These are phyloP conservation scores for Dryadomyces sulphureus DNA, from an alignment of 2,329 filamentous ascomycete genomes.

Conservation along the genomic window DNA sequence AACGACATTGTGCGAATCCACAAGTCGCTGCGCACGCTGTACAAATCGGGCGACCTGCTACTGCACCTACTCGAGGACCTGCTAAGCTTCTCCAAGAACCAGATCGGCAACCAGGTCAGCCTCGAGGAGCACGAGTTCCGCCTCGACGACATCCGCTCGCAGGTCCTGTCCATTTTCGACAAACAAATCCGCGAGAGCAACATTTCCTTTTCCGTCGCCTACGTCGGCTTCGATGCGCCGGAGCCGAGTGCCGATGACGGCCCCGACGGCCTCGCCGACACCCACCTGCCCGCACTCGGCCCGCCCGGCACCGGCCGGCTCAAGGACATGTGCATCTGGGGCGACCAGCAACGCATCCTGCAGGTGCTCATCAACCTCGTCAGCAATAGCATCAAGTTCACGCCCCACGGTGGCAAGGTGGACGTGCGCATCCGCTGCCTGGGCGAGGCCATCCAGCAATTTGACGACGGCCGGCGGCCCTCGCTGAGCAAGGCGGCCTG, in stretches of 20 bases:
- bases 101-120: conserved; percentile 71
- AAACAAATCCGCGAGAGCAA: conserved; percentile 72
- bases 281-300: conserved; percentile 40
- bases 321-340: conserved; percentile 79
- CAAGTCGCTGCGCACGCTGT: conserved; percentile 72
- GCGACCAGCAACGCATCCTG: conserved; percentile 80
- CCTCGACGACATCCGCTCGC: conserved; percentile 68
- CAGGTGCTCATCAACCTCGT: conserved; percentile 92
- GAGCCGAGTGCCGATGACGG: background rate
- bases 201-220: conserved; percentile 60
- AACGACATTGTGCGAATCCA: conserved; percentile 65
- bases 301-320: conserved; percentile 53
- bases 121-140: conserved; percentile 78
- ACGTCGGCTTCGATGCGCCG: conserved; percentile 35
- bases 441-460: conserved; percentile 34
- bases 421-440: conserved; percentile 62
- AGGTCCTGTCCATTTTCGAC: conserved; percentile 75
- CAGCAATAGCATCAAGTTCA: conserved; percentile 87
- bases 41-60: conserved; percentile 74
- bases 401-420: conserved; percentile 60
- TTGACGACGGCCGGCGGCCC: conserved; percentile 34
- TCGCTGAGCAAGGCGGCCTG: conserved; percentile 34
- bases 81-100: conserved; percentile 87
- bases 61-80: conserved; percentile 80
- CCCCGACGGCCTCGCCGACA: conserved; percentile 13